Evolutionary conservation across 192 early-diverging fungal genomes (phyloP).

Genomic region (Coemansia sp.): DNA sequence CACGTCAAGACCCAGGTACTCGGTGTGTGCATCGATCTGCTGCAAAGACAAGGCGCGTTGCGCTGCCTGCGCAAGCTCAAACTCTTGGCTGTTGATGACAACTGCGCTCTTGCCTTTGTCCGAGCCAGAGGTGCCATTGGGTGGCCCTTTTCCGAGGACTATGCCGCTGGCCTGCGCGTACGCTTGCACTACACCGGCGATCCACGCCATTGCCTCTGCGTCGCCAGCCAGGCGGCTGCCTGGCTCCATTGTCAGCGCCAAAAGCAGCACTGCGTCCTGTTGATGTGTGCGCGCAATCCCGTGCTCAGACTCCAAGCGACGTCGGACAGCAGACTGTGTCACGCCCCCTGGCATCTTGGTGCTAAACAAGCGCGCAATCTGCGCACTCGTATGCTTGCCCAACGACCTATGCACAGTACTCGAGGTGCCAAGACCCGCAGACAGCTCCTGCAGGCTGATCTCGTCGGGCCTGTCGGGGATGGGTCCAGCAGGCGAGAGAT

Average conservation of each 20-base stretch:
- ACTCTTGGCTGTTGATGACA: slow-evolving; percentile 83
- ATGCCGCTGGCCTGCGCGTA: slow-evolving; percentile 74
- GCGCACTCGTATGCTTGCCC: slow-evolving; percentile 76
- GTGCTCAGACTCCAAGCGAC: slow-evolving; percentile 52
- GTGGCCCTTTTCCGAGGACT: slow-evolving; percentile 30
- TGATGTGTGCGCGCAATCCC: slow-evolving; percentile 66
- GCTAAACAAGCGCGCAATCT: slow-evolving; percentile 80
- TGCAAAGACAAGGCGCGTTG: slow-evolving; percentile 67
- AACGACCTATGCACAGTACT: slow-evolving; percentile 47
- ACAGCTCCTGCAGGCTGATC: slow-evolving; percentile 78
- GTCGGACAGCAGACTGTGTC: slow-evolving; percentile 69
- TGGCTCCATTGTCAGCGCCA: slow-evolving; percentile 82
- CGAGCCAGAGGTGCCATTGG: slow-evolving; percentile 6
- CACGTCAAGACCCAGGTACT: slow-evolving; percentile 76
- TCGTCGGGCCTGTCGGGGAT: slow-evolving; percentile 90
- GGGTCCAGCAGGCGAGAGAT: slow-evolving; percentile 59
- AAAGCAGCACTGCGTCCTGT: slow-evolving; percentile 72
- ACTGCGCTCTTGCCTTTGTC: slow-evolving; percentile 22
- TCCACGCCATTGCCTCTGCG: slow-evolving; percentile 76
- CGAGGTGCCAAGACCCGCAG: too few relatives aligned
- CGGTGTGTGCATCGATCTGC: slow-evolving; percentile 77
- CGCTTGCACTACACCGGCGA: slow-evolving; percentile 62
- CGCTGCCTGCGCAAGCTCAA: slow-evolving; percentile 69
- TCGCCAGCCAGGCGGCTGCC: slow-evolving; percentile 67
- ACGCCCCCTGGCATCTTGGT: slow-evolving; percentile 94